Evolutionary conservation across 768 basidiomycete genomes (phyloP), one percentile per base, ranked within the genome.

Genomic region (Heimioporus sp.): DNA sequence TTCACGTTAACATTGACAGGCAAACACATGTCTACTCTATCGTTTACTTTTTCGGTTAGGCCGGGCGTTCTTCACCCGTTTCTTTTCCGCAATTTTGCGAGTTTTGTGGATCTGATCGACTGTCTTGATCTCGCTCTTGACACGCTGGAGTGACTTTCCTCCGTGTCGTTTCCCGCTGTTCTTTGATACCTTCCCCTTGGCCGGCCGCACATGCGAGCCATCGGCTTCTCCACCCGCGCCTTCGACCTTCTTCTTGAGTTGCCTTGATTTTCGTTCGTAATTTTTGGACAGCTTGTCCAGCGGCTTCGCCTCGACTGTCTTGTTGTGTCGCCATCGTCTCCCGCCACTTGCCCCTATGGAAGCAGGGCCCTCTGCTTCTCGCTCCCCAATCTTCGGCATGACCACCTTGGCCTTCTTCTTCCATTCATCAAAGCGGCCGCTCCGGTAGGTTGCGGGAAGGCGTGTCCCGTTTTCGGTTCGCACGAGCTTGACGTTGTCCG

Each of bases 361-460:
- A 38, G 65, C 59, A 28, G 65, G 62, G 10, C 56, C 56, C 30
- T 76, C 76, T 43, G 76, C 73, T 68, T 96, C 94, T 4, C 72
- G 76, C 65, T 97, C 94, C 17, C 95, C 95, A n/a, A 88, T 76
- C 52, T 80, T 80, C 0, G 94, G 94, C 34, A 98, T 67, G 53
- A 72, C 78, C n/a, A 82, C 72, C 36, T 81, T 84, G 46, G 77
- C 83, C 70, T 90, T 91, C 54, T 80, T 76, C 68, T 87, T 90
- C 97, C 97, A 99, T 66, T 96, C 93, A 50, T 96, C 91, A 68
- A 92, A 99, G 15, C 92, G 83, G 11, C 97, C 97, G 59, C 89
- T 92, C 47, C 90, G 86, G 72, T 93, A 99, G 10, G 86, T 86
- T 4, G 93, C 93, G 4, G 97, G 96, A 17, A 99, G 77, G 43